A percentile compares a stretch with the other conserved stretches of the same genome.
Conservation (phyloP, 2,329 filamentous ascomycete species). For the Fusarium verrucosum region DNA sequence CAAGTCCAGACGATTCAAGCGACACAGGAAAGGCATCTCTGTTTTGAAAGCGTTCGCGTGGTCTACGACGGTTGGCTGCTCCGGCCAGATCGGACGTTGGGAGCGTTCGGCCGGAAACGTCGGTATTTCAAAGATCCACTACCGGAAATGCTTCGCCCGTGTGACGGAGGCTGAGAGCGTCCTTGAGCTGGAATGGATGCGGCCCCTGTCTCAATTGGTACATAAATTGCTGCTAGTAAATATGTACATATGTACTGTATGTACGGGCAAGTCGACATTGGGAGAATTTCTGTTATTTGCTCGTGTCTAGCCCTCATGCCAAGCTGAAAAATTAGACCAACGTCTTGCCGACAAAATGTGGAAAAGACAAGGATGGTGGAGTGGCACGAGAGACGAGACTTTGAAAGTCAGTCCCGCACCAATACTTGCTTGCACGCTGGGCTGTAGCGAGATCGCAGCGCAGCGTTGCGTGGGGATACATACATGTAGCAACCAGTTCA, state of each 20-base stretch:
- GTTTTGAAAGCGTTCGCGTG: conserved; percentile 3
- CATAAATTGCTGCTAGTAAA: not conserved
- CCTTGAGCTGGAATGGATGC: not conserved
- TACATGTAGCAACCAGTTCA: conserved; percentile 16
- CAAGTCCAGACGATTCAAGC: conserved; percentile 18
- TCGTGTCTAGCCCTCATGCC: too few relatives aligned
- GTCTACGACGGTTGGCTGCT: conserved; percentile 9
- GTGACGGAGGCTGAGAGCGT: conserved; percentile 15
- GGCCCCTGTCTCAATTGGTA: not conserved
- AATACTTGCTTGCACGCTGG: conserved; percentile 37
- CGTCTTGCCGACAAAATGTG: conserved; percentile 15
- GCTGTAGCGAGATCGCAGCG: conserved; percentile 24
- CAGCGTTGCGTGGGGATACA: conserved; percentile 16
- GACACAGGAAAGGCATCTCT: not conserved
- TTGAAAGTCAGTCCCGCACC: conserved; percentile 38
- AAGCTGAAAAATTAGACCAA: too few relatives aligned
- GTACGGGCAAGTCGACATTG: too few relatives aligned
- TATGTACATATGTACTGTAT: too few relatives aligned
- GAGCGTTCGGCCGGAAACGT: conserved; percentile 41
- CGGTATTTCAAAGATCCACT: conserved; percentile 30
- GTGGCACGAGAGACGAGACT: conserved; percentile 27
- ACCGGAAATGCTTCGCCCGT: conserved; percentile 23
- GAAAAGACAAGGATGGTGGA: conserved; percentile 34
- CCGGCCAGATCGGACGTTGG: conserved; percentile 26
- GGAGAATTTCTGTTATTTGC: too few relatives aligned